Evolutionary conservation across 495 filamentous ascomycete species (phyloP).

Genomic region (Daldinia childiae): DNA sequence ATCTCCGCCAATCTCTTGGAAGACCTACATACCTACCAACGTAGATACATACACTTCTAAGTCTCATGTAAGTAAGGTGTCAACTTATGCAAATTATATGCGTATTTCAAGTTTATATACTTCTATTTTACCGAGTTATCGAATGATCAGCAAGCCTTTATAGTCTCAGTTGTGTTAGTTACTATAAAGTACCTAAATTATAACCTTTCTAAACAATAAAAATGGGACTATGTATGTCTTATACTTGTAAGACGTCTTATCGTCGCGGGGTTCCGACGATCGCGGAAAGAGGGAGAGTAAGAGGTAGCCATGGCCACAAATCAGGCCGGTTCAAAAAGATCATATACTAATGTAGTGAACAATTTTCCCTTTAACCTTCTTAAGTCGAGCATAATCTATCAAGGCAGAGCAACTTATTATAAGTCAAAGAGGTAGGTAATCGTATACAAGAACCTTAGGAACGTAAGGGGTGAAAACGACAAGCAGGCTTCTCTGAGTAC

Average conservation of each 20-base stretch:
- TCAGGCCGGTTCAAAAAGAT: background rate
- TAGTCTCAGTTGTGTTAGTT: background rate
- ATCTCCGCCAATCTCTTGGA: background rate
- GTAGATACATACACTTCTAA: no score
- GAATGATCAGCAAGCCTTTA: background rate
- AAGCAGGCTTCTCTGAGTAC: background rate
- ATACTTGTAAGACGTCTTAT: background rate
- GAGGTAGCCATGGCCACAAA: background rate
- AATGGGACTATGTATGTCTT: background rate
- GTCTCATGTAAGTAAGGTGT: no score
- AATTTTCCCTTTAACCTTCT: no score
- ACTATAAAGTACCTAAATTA: background rate
- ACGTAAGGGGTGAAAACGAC: no score
- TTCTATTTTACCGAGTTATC: background rate
- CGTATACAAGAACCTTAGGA: no score
- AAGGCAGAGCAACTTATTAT: no score
- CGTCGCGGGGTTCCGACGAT: background rate
- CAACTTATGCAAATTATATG: no score
- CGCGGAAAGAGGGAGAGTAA: background rate
- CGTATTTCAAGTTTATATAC: background rate
- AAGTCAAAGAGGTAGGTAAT: no score
- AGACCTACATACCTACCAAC: background rate
- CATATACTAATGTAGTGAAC: background rate
- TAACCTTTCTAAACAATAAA: background rate
- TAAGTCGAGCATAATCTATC: no score